Conservation (phyloP, 2,329 filamentous ascomycete species). For the Aspergillus sp. region DNA sequence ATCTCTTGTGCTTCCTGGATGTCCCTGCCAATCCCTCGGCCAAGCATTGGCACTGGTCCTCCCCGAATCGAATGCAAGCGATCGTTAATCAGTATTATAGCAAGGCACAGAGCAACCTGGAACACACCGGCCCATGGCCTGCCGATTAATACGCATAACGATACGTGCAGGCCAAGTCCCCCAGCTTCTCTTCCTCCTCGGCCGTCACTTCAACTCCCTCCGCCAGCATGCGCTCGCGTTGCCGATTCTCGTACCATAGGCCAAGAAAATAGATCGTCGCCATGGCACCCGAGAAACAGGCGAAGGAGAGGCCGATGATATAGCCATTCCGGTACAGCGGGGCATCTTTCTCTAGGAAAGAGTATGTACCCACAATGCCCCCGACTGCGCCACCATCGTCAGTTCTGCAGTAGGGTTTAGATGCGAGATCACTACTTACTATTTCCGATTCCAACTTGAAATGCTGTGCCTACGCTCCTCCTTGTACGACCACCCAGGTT, state of each 20-base stretch:
- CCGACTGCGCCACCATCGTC: conserved; percentile 11
- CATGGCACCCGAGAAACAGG: conserved; percentile 13
- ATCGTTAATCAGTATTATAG: background rate
- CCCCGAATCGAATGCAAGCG: background rate
- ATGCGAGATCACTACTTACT: too few relatives aligned
- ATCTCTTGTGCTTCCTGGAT: background rate
- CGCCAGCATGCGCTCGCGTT: conserved; percentile 7
- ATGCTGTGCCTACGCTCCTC: conserved; percentile 68
- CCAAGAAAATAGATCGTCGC: conserved; percentile 7
- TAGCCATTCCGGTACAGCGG: conserved; percentile 19
- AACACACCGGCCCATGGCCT: background rate
- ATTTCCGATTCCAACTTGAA: conserved; percentile 71
- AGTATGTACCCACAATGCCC: conserved; percentile 19
- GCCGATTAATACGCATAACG: conserved; percentile 18
- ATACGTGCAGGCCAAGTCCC: conserved; percentile 17
- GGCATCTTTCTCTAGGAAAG: conserved; percentile 17
- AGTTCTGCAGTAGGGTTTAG: too few relatives aligned
- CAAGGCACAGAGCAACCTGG: background rate
- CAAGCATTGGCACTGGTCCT: conserved; percentile 4
- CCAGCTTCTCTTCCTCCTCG: conserved; percentile 11
- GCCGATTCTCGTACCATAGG: conserved; percentile 12
- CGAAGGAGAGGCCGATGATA: conserved; percentile 18
- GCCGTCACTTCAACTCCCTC: conserved; percentile 1
- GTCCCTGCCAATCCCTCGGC: background rate
- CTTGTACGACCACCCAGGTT: conserved; percentile 73